Evolutionary conservation across 1,284 basidiomycete genomes (phyloP).

Genomic region (Inonotus obliquus): DNA sequence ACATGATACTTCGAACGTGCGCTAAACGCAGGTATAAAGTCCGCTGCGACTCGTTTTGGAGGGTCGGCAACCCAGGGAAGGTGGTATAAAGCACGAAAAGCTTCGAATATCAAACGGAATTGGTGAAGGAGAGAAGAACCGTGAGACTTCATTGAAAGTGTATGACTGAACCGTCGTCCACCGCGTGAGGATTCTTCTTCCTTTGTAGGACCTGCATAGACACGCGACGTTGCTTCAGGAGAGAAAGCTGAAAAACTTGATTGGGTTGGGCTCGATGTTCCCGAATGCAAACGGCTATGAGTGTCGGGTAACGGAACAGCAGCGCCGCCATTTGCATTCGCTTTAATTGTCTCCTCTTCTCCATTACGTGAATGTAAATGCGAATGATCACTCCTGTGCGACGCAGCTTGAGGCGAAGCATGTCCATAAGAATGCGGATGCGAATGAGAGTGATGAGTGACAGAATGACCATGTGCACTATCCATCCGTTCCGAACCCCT

Average conservation of each 20-base stretch:
- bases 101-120: neutral
- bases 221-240: neutral
- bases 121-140: neutral
- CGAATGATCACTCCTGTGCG: neutral
- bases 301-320: neutral
- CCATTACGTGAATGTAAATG: neutral
- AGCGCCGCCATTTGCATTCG: neutral
- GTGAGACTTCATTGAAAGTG: neutral
- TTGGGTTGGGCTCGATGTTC: neutral
- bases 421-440: neutral
- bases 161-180: neutral
- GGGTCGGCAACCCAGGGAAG: slow-evolving; percentile 12
- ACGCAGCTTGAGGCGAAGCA: neutral
- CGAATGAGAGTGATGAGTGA: neutral
- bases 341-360: neutral
- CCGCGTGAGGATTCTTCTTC: neutral
- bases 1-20: slow-evolving; percentile 1
- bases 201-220: neutral
- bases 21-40: slow-evolving; percentile 8
- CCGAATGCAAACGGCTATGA: neutral
- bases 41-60: slow-evolving; percentile 6
- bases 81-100: neutral
- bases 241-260: neutral
- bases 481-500: neutral
- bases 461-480: neutral